Conservation (phyloP, 1,284 basidiomycete genomes). For the Peniophora sp. region DNA sequence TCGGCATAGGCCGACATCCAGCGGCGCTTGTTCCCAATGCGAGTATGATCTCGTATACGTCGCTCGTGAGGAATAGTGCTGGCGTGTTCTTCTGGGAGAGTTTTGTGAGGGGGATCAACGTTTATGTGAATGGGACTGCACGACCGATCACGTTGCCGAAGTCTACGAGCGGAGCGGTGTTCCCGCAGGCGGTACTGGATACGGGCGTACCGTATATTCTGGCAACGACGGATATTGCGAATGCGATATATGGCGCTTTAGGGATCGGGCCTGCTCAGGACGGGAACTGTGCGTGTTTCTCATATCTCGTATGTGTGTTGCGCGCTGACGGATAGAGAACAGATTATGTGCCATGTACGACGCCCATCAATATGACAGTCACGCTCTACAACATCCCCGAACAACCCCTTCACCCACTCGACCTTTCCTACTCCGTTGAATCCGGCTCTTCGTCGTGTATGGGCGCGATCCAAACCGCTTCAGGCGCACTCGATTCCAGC, state of each 20-base stretch:
- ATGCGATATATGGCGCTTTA: slow-evolving; percentile 72
- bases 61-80: slow-evolving; percentile 26
- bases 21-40: slow-evolving; percentile 40
- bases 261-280: slow-evolving; percentile 51
- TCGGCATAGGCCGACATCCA: slow-evolving; percentile 65
- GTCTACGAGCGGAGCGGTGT: slow-evolving; percentile 23
- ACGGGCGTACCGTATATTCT: slow-evolving; percentile 61
- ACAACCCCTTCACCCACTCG: slow-evolving; percentile 62
- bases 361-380: slow-evolving; percentile 62
- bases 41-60: slow-evolving; percentile 41
- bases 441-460: slow-evolving; percentile 42
- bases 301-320: background rate
- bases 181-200: slow-evolving; percentile 60
- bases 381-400: slow-evolving; percentile 47
- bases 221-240: slow-evolving; percentile 49
- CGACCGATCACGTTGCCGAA: slow-evolving; percentile 31
- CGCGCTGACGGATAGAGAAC: background rate
- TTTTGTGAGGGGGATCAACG: slow-evolving; percentile 44
- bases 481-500: slow-evolving; percentile 26
- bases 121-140: slow-evolving; percentile 43
- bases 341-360: slow-evolving; percentile 68
- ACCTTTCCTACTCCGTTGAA: slow-evolving; percentile 38
- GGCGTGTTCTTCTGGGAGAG: slow-evolving; percentile 57
- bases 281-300: slow-evolving; percentile 47
- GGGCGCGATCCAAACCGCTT: slow-evolving; percentile 56